Conservation (phyloP, 106 monocot species). For the Iris macrosiphon region DNA sequence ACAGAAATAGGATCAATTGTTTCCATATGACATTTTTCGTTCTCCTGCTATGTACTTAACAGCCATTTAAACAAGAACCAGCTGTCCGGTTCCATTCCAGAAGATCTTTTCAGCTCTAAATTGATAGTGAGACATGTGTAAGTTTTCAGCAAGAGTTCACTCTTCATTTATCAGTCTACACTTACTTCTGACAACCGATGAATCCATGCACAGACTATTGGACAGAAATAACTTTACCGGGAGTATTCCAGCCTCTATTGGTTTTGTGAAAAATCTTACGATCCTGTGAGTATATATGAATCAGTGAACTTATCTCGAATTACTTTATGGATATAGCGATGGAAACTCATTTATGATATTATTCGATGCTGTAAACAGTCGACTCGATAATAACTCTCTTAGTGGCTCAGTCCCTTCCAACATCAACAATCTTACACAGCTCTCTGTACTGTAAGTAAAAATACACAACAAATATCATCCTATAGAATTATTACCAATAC, state of each 20-base stretch:
- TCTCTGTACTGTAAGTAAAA: slow-evolving; percentile 12
- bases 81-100: slow-evolving; percentile 40
- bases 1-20: no score
- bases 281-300: slow-evolving; percentile 1
- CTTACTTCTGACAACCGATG: not conserved
- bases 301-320: not conserved
- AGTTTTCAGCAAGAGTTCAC: slow-evolving; percentile 6
- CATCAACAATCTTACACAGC: slow-evolving; percentile 17
- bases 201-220: slow-evolving; percentile 12
- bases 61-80: slow-evolving; percentile 38
- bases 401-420: slow-evolving; percentile 13
- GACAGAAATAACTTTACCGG: slow-evolving; percentile 15
- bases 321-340: slow-evolving; percentile 7
- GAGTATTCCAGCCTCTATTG: slow-evolving; percentile 13
- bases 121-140: slow-evolving; percentile 50
- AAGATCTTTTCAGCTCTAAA: slow-evolving; percentile 36
- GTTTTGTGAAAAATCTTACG: slow-evolving; percentile 4
- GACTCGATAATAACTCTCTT: slow-evolving; percentile 12
- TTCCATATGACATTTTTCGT: no score
- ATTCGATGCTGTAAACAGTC: not conserved
- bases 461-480: no score
- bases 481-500: not conserved
- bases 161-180: not conserved
- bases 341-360: not conserved
- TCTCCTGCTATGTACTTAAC: not conserved